These are phyloP conservation scores for Colletotrichum sp. DNA, from an alignment of 2,329 filamentous ascomycete genomes.

Conservation along the genomic window DNA sequence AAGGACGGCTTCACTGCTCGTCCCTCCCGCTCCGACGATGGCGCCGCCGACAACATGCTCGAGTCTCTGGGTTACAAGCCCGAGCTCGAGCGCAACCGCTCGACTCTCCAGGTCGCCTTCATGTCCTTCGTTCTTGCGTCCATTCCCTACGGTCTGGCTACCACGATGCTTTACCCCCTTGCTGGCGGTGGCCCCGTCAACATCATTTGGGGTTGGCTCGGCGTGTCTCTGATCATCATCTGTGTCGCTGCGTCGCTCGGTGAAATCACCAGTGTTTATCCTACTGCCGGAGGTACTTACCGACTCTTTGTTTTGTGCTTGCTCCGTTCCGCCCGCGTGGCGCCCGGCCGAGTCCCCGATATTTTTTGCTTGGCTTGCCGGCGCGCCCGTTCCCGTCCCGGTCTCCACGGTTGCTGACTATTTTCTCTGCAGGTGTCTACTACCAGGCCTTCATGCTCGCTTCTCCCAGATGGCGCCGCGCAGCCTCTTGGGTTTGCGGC, in stretches of 20 bases:
- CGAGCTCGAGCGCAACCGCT: constrained; percentile 68
- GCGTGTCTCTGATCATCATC: constrained; percentile 71
- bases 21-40: constrained; percentile 30
- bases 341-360: not conserved
- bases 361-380: not conserved
- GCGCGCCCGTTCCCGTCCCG: not conserved
- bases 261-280: constrained; percentile 78
- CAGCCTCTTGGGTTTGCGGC: constrained; percentile 74
- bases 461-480: constrained; percentile 61
- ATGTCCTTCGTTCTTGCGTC: constrained; percentile 80
- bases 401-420: constrained; percentile 14
- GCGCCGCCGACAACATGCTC: constrained; percentile 65
- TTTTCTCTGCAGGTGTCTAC: constrained; percentile 58
- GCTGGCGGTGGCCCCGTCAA: constrained; percentile 69
- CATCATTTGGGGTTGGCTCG: constrained; percentile 76
- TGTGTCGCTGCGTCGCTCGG: constrained; percentile 74
- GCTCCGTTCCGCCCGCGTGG: not conserved
- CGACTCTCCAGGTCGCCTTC: constrained; percentile 73
- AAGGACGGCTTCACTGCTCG: constrained; percentile 20
- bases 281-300: constrained; percentile 69
- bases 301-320: not conserved
- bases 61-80: constrained; percentile 70
- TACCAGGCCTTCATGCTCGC: constrained; percentile 81
- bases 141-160: constrained; percentile 76
- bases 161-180: constrained; percentile 71